Base-by-base conservation (phyloP, 768 basidiomycete species). In the Suillus fuscotomentosus region DNA sequence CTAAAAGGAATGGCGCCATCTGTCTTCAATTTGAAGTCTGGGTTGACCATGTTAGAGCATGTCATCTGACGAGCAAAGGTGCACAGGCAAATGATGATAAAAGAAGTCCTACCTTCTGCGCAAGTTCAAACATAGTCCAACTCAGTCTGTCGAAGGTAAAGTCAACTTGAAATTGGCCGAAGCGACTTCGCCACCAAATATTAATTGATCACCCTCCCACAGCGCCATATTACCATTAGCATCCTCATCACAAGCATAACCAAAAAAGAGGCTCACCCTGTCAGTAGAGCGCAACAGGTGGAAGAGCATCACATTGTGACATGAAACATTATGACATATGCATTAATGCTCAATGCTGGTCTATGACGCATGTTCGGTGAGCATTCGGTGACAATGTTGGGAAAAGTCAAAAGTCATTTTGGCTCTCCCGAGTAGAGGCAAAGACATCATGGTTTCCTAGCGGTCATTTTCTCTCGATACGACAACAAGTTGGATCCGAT, bases 111-210 rank as follows among this genome's bases (percentile, higher is more conserved):
- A 17, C 15, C 36, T 56, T 38, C 36, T 56, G 38, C 15, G 15
- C 39, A 15, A 41, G 39, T 39, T n/a, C 31, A 41, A 41, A 41
- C 10, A 17, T 4, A 13, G 38, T 5, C 20, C 13, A 22, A 20
- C n/a, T 48, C 87, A 87, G 71, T 84, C 82, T 20, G 72, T 76
- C 14, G 82, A 83, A 63, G 84, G 81, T 2, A 80, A 78, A 61
- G 63, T 63, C 27, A 79, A 82, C 68, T 75, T 41, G 31, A 31
- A 31, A 31, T 31, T 87, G 10, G 79, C 77, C 0, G 77, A 82
- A 68, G 83, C 75, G 55, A 24, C 60, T 47, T 63, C 13, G 34
- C 27, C 22, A 3, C 20, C 22, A 43, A 34, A 59, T 8, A 2
- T 31, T 4, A 31, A 31, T 31, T 31, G 5, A 31, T 31, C 31